Conservation (phyloP, 495 filamentous ascomycete species). For the Xylaria grammica region DNA sequence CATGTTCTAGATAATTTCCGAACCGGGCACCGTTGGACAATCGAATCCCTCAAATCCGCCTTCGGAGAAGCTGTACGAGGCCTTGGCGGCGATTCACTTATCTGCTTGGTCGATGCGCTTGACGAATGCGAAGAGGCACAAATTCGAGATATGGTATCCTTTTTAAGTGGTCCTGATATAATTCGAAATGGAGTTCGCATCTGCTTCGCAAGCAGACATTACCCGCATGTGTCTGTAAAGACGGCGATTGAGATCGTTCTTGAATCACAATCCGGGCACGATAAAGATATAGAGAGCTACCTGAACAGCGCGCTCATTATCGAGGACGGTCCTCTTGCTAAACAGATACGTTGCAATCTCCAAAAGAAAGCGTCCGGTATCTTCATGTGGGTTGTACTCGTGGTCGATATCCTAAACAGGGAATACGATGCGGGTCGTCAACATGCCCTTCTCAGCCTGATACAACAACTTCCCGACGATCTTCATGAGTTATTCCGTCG, state of each 20-base stretch:
- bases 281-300: conserved; percentile 15
- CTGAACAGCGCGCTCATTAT: conserved; percentile 16
- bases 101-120: conserved; percentile 10
- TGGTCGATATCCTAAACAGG: conserved; percentile 51
- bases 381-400: conserved; percentile 57
- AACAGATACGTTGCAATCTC: conserved; percentile 37
- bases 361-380: conserved; percentile 48
- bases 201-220: conserved; percentile 58
- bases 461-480: conserved; percentile 40
- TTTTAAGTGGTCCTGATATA: conserved; percentile 19
- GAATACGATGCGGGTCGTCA: conserved; percentile 40
- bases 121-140: conserved; percentile 27
- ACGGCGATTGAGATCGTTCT: conserved; percentile 36
- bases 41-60: conserved; percentile 36
- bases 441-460: conserved; percentile 25
- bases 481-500: conserved; percentile 44
- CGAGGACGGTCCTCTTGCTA: conserved; percentile 30
- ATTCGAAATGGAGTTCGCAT: conserved; percentile 15
- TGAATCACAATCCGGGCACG: conserved; percentile 30
- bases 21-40: conserved; percentile 19
- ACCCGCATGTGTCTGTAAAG: conserved; percentile 50
- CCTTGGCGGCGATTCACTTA: neutral
- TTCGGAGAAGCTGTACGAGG: conserved; percentile 28
- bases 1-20: conserved; percentile 18
- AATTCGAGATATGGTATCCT: conserved; percentile 27